Conservation (phyloP, 768 basidiomycete genomes). For the Hemileccinum impolitum region DNA sequence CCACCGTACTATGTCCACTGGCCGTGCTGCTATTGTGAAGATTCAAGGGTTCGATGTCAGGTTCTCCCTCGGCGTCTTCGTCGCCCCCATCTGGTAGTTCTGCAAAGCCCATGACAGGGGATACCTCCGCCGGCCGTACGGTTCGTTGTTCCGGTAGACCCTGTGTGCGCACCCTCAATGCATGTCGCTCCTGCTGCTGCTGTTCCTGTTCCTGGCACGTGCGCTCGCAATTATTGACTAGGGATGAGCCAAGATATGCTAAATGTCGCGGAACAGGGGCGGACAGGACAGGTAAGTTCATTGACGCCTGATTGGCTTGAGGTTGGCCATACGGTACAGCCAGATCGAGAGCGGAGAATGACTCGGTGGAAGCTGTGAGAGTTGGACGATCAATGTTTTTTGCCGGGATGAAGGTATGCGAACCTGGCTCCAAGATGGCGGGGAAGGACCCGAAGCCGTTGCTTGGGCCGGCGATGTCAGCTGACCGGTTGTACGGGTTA, state of each 20-base stretch:
- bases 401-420: constrained; percentile 10
- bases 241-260: constrained; percentile 28
- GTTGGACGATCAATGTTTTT: constrained; percentile 1
- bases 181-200: constrained; percentile 30
- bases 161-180: constrained; percentile 30
- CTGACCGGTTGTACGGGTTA: constrained; percentile 23
- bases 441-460: constrained; percentile 20
- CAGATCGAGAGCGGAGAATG: constrained; percentile 21
- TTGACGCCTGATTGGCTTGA: constrained; percentile 16
- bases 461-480: constrained; percentile 23
- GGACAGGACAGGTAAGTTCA: constrained; percentile 25
- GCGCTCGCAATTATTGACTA: constrained; percentile 33
- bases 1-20: constrained; percentile 30
- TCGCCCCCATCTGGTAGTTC: constrained; percentile 30
- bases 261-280: constrained; percentile 35
- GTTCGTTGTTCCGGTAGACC: constrained; percentile 31
- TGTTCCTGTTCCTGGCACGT: constrained; percentile 40
- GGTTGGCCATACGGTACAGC: constrained; percentile 23
- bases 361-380: constrained; percentile 19
- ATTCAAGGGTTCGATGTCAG: constrained; percentile 27
- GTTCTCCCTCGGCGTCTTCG: constrained; percentile 36
- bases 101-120: constrained; percentile 29
- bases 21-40: constrained; percentile 17
- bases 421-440: constrained; percentile 29
- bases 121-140: constrained; percentile 33